Conservation (phyloP, 768 basidiomycete species). For the Suillus luteus region DNA sequence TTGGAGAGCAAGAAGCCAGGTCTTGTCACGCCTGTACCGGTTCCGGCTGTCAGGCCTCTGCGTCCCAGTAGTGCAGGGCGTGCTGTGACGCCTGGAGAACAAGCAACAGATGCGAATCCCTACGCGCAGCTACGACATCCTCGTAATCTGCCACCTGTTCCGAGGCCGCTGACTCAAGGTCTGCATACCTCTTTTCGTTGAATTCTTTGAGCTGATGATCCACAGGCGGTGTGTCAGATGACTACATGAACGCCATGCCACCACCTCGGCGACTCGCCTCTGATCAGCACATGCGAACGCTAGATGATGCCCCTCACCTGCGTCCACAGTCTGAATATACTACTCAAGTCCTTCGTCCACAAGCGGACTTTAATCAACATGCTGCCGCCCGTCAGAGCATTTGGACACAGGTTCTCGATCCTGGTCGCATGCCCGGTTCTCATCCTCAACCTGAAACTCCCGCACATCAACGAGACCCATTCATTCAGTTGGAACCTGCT, state of each 20-base stretch:
- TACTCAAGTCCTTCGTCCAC: slow-evolving; percentile 53
- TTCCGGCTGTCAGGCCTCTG: slow-evolving; percentile 29
- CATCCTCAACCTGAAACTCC: slow-evolving; percentile 37
- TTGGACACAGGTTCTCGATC: slow-evolving; percentile 90
- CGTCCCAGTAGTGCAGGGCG: slow-evolving; percentile 30
- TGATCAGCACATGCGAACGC: slow-evolving; percentile 59
- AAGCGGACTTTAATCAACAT: slow-evolving; percentile 55
- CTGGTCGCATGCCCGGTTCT: slow-evolving; percentile 52
- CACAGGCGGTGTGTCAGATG: slow-evolving; percentile 45
- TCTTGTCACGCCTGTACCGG: slow-evolving; percentile 21
- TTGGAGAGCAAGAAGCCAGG: slow-evolving; percentile 35
- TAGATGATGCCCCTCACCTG: slow-evolving; percentile 56
- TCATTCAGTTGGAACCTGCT: slow-evolving; percentile 74
- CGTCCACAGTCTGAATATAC: slow-evolving; percentile 58
- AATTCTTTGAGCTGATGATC: slow-evolving; percentile 20
- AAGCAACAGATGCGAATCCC: slow-evolving; percentile 35
- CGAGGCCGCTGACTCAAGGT: slow-evolving; percentile 49
- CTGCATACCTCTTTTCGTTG: slow-evolving; percentile 25
- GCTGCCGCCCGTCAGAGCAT: slow-evolving; percentile 66
- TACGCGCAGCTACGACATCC: slow-evolving; percentile 57
- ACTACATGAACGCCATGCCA: slow-evolving; percentile 36
- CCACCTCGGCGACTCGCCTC: slow-evolving; percentile 51
- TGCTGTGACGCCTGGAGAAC: slow-evolving; percentile 33
- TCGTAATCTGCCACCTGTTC: slow-evolving; percentile 68
- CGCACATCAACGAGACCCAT: slow-evolving; percentile 49